Base-by-base conservation (phyloP, 192 early-diverging fungal species). In the Coemansia sp. region DNA sequence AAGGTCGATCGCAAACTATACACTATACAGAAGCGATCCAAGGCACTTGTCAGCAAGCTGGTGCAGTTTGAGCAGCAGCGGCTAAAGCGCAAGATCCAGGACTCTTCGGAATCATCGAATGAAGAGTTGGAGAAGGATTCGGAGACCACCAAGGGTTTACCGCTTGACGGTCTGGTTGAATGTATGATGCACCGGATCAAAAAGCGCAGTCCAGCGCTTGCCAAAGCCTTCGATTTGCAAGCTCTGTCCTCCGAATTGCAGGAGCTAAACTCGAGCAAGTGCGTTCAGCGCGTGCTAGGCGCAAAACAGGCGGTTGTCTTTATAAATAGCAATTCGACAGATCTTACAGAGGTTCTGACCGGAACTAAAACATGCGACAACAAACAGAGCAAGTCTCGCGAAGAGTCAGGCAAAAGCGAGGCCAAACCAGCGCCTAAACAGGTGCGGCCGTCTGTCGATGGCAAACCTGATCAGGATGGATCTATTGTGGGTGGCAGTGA, bases 11-110 rank as follows among this genome's bases (percentile, higher is more conserved):
- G 38, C 14, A 67, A 51, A 11, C 19, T 68, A 22, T 35, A 58
- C 37, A 19, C 41, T 21, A 41, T 39, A 22, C 43, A 26, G n/a
- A 53, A 53, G 14, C 31, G 50, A 4, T 47, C 52, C 27, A 25
- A 41, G 11, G 35, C 47, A 17, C 16, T 57, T 4, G 29, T 55
- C 19, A 57, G 57, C 29, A 57, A 57, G 37, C 14, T 72, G 12
- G 25, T 56, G 39, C 14, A 2, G 11, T 51, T 65, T 35, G 70
- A 72, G 64, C 59, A 60, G 45, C 39, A 60, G 50, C 52, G 38
- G 12, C 41, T 53, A 12, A 16, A 25, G 17, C 63, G 70, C 26
- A 58, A 38, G 14, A 25, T 59, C 14, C 64, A 59, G 45, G 48
- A 54, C 31, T 35, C 31, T 35, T 7, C 31, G 1, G 31, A 35